These are phyloP conservation scores for Excoecaria cochinchinensis DNA, from an alignment of 345 rosid genomes.

Conservation along the genomic window DNA sequence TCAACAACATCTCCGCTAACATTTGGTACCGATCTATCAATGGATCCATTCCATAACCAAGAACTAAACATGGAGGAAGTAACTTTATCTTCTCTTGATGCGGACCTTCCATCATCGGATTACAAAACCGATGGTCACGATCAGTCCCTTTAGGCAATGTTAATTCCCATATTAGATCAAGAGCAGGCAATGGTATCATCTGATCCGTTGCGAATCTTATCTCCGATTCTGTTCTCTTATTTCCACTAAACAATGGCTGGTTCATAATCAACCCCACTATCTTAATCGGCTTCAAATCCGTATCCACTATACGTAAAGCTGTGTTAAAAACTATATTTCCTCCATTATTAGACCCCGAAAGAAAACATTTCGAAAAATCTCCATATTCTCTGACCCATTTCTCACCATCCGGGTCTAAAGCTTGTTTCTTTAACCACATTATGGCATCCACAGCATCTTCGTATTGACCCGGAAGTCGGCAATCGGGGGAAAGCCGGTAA, in stretches of 20 bases:
- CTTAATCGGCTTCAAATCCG: constrained; percentile 8
- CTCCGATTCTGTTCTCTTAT: constrained; percentile 15
- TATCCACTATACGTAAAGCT: neutral
- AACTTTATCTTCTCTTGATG: neutral
- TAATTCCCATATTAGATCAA: constrained; percentile 17
- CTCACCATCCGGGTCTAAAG: constrained; percentile 7
- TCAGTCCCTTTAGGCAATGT: constrained; percentile 16
- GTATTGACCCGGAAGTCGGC: constrained; percentile 5
- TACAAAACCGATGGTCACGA: constrained; percentile 13
- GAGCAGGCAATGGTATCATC: neutral
- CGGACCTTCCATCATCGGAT: constrained; percentile 18
- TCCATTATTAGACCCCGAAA: constrained; percentile 1
- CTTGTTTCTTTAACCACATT: constrained; percentile 13
- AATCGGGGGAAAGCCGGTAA: constrained; percentile 9
- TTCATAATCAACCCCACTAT: constrained; percentile 8
- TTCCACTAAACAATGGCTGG: constrained; percentile 14
- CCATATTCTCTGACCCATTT: constrained; percentile 8
- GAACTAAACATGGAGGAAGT: constrained; percentile 1
- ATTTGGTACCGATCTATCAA: constrained; percentile 17
- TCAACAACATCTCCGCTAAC: constrained; percentile 6
- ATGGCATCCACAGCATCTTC: constrained; percentile 12
- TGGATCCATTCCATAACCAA: constrained; percentile 14
- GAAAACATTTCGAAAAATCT: neutral
- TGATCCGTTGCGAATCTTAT: constrained; percentile 3
- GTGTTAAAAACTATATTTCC: constrained; percentile 9